These are phyloP conservation scores for Hortiboletus rubellus DNA, from an alignment of 1,284 basidiomycete species.

Conservation along the genomic window DNA sequence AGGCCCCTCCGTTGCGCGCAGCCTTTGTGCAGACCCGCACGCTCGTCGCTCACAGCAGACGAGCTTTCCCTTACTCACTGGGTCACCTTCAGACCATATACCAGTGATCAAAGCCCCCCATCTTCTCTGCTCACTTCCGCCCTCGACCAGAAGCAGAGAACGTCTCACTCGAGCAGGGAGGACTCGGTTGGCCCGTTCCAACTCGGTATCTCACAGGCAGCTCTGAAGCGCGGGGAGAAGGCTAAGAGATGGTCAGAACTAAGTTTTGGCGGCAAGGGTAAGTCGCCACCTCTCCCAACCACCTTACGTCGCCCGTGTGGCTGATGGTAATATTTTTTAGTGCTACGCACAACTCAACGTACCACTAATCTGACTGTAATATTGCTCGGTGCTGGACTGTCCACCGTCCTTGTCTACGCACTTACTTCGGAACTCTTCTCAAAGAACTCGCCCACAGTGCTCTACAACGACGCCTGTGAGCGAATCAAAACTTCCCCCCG, in stretches of 20 bases:
- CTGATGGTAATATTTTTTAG: slow-evolving; percentile 9
- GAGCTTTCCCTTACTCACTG: background rate
- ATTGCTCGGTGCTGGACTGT: slow-evolving; percentile 78
- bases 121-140: slow-evolving; percentile 65
- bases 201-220: slow-evolving; percentile 66
- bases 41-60: background rate
- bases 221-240: slow-evolving; percentile 53
- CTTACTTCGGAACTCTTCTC: slow-evolving; percentile 90
- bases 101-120: slow-evolving; percentile 49
- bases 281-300: slow-evolving; percentile 26
- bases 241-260: slow-evolving; percentile 83
- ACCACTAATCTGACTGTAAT: slow-evolving; percentile 85
- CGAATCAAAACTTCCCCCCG: slow-evolving; percentile 73
- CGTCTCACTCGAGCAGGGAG: slow-evolving; percentile 39
- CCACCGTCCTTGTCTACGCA: slow-evolving; percentile 80
- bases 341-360: slow-evolving; percentile 56
- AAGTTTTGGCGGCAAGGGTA: slow-evolving; percentile 80
- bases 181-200: slow-evolving; percentile 82
- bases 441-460: slow-evolving; percentile 87
- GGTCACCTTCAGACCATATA: slow-evolving; percentile 39
- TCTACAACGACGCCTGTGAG: slow-evolving; percentile 86
- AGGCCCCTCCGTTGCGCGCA: slow-evolving; percentile 2
- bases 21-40: background rate
- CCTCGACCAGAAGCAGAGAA: slow-evolving; percentile 58
- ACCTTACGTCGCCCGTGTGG: background rate